These are phyloP conservation scores for Populus davidiana DNA, from an alignment of 345 rosid genomes.

Conservation along the genomic window DNA sequence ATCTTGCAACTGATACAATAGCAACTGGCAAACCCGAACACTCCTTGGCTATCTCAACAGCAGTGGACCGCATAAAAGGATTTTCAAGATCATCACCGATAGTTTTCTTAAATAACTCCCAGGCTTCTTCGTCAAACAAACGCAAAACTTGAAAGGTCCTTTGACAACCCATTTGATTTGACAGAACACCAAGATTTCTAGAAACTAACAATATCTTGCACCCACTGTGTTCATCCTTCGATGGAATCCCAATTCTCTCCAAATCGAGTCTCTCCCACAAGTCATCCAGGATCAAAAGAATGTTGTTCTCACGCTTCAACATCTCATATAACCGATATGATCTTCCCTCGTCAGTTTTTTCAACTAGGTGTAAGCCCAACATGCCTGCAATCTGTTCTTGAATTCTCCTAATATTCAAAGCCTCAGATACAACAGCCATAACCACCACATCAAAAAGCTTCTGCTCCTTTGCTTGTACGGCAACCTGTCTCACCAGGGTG, in stretches of 20 bases:
- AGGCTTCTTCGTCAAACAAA: constrained; percentile 24
- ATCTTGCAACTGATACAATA: constrained; percentile 17
- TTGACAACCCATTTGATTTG: constrained; percentile 10
- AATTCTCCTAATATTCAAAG: too few relatives aligned
- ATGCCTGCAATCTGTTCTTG: too few relatives aligned
- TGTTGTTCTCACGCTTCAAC: not conserved
- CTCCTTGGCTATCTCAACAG: constrained; percentile 4
- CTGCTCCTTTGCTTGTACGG: too few relatives aligned
- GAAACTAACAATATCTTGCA: constrained; percentile 33
- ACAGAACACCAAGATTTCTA: constrained; percentile 7
- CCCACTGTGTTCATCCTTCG: constrained; percentile 6
- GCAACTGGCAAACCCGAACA: constrained; percentile 34
- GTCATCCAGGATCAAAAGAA: constrained; percentile 31
- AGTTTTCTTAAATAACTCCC: constrained; percentile 23
- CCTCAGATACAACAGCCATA: too few relatives aligned
- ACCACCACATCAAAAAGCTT: too few relatives aligned
- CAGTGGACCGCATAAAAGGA: not conserved
- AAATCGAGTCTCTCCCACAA: constrained; percentile 25
- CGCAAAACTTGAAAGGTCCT: not conserved
- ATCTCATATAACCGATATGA: not conserved
- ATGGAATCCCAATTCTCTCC: constrained; percentile 33
- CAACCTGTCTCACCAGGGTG: too few relatives aligned
- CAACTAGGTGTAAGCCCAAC: too few relatives aligned
- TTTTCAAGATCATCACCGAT: not conserved
- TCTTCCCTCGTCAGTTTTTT: too few relatives aligned